Conservation (phyloP, 179 eudicot species). For the Beta lomatogona region DNA sequence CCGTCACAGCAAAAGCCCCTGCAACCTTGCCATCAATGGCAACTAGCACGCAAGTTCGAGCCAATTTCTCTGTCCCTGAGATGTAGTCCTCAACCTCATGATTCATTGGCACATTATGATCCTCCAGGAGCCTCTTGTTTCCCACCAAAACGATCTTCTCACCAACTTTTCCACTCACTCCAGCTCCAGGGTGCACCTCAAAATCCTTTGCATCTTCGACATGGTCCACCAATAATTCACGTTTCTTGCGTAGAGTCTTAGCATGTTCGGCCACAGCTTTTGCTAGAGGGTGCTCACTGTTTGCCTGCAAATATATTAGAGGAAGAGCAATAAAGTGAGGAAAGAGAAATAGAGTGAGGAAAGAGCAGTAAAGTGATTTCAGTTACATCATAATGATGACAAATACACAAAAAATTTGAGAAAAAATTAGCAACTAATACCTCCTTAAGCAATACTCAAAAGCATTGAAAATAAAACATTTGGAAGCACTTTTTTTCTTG, state of each 20-base stretch:
- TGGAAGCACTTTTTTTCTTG: neutral
- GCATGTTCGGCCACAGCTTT: constrained; percentile 85
- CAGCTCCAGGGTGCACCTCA: constrained; percentile 90
- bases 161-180: constrained; percentile 81
- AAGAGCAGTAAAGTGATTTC: neutral
- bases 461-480: neutral
- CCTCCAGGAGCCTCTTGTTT: constrained; percentile 79
- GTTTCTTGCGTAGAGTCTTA: constrained; percentile 53
- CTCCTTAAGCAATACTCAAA: neutral
- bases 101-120: constrained; percentile 52
- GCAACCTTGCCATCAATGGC: constrained; percentile 75
- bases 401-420: neutral
- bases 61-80: constrained; percentile 62
- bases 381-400: neutral
- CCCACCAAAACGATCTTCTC: constrained; percentile 72
- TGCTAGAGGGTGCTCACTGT: constrained; percentile 94
- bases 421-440: neutral
- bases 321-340: neutral
- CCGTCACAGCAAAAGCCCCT: constrained; percentile 91
- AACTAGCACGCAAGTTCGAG: constrained; percentile 84
- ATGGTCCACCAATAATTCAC: constrained; percentile 44
- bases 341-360: too few species aligned
- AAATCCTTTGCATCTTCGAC: constrained; percentile 74
- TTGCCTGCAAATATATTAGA: constrained; percentile 48
- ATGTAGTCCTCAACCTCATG: constrained; percentile 61